These are phyloP conservation scores for Orbilia javanica DNA, from an alignment of 2,329 filamentous ascomycete genomes.

Conservation along the genomic window DNA sequence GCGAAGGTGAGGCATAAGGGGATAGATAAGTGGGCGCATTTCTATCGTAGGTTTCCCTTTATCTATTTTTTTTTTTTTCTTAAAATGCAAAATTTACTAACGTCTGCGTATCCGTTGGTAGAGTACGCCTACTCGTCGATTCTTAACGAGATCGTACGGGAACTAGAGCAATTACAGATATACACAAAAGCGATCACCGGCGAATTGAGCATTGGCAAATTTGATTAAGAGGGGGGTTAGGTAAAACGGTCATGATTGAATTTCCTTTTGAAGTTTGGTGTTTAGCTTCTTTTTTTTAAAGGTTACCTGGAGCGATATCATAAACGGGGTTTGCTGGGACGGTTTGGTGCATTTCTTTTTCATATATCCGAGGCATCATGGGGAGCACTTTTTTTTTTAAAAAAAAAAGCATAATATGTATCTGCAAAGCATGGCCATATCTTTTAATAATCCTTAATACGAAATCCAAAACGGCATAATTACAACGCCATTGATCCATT, in stretches of 20 bases:
- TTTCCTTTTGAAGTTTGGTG: neutral
- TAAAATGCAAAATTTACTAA: slow-evolving; percentile 31
- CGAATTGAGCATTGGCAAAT: slow-evolving; percentile 64
- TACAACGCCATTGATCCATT: neutral
- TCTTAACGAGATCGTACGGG: slow-evolving; percentile 67
- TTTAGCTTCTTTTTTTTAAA: neutral
- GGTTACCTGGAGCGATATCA: neutral
- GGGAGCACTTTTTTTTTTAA: neutral
- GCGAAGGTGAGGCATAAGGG: slow-evolving; percentile 60
- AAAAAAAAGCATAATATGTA: neutral
- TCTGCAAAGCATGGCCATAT: neutral
- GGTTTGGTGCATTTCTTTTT: neutral
- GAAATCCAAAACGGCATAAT: neutral
- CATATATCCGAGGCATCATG: neutral
- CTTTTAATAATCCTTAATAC: slow-evolving; percentile 4
- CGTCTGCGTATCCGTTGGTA: slow-evolving; percentile 23
- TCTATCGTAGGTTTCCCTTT: slow-evolving; percentile 70
- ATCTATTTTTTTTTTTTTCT: slow-evolving; percentile 60
- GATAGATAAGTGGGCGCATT: slow-evolving; percentile 70
- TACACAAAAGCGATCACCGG: slow-evolving; percentile 73
- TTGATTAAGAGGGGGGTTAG: slow-evolving; percentile 26
- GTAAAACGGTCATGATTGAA: neutral
- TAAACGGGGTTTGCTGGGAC: neutral
- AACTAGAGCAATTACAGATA: slow-evolving; percentile 71
- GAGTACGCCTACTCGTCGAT: slow-evolving; percentile 63